A percentile compares a stretch with the other conserved stretches of the same genome.
phyloP scores from a whole-genome alignment of 148 eudicot species.

The Limonium bicolor region DNA sequence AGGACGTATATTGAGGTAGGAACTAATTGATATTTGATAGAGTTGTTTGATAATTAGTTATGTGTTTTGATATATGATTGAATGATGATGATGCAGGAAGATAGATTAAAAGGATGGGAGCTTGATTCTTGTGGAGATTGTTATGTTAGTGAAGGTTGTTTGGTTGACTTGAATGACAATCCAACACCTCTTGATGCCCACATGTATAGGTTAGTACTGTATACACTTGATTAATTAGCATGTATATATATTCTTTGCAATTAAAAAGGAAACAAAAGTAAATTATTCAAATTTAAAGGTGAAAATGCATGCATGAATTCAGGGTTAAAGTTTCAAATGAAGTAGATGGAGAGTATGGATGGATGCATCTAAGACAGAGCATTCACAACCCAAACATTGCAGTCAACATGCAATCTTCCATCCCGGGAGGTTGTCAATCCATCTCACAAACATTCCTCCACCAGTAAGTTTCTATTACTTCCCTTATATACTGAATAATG shows the following conservation, averaged over 20 bases:
- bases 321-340: conserved; percentile 65
- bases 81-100: too few species aligned
- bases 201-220: conserved; percentile 63
- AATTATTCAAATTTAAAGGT: too few species aligned
- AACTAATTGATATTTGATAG: background rate
- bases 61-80: background rate
- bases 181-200: conserved; percentile 79
- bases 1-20: conserved; percentile 48
- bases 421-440: conserved; percentile 53
- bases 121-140: conserved; percentile 90
- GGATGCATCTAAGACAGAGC: conserved; percentile 85
- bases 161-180: conserved; percentile 66
- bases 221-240: too few species aligned
- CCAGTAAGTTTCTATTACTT: conserved; percentile 24
- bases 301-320: background rate
- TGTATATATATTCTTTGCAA: too few species aligned
- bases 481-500: too few species aligned
- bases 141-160: conserved; percentile 90
- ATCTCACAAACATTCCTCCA: conserved; percentile 45
- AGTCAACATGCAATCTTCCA: conserved; percentile 70
- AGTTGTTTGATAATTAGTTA: background rate
- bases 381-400: conserved; percentile 91
- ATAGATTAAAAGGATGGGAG: conserved; percentile 65
- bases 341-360: conserved; percentile 49
- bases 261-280: too few species aligned